phyloP scores from a whole-genome alignment of 805 yeast species.

The Lipomyces sp. region DNA sequence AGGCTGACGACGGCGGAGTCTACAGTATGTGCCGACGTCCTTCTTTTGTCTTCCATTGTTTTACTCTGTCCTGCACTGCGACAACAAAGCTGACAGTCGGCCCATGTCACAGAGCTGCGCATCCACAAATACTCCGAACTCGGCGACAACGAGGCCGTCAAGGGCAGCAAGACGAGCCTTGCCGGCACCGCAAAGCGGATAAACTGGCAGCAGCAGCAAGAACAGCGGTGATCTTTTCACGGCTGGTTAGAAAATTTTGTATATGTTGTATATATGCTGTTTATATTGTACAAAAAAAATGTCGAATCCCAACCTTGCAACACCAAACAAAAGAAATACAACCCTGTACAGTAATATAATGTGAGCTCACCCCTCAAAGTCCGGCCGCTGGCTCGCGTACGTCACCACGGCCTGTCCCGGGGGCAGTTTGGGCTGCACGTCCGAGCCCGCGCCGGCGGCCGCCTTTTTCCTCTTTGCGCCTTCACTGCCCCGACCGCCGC shows the following conservation, averaged over 20 bases:
- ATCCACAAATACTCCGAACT: slow-evolving; percentile 81
- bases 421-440: slow-evolving; percentile 13
- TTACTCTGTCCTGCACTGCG: background rate
- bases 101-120: slow-evolving; percentile 52
- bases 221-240: no score
- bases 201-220: slow-evolving; percentile 7
- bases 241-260: no score
- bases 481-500: background rate
- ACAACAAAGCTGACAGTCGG: no score
- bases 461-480: background rate
- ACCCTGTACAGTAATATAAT: no score
- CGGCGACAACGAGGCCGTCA: slow-evolving; percentile 83
- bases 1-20: slow-evolving; percentile 4
- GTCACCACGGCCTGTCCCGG: slow-evolving; percentile 19
- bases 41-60: background rate
- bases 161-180: slow-evolving; percentile 34
- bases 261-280: no score
- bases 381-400: slow-evolving; percentile 25
- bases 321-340: no score
- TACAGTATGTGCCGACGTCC: slow-evolving; percentile 20
- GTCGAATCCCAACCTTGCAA: background rate
- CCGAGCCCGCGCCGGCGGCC: background rate
- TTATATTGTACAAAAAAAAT: no score
- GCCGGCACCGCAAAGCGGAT: slow-evolving; percentile 20
- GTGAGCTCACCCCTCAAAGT: slow-evolving; percentile 14